A percentile compares a stretch with the other conserved stretches of the same genome.
Evolutionary conservation across 345 rosid genomes (phyloP).

Genomic region (Euphorbia lathyris): DNA sequence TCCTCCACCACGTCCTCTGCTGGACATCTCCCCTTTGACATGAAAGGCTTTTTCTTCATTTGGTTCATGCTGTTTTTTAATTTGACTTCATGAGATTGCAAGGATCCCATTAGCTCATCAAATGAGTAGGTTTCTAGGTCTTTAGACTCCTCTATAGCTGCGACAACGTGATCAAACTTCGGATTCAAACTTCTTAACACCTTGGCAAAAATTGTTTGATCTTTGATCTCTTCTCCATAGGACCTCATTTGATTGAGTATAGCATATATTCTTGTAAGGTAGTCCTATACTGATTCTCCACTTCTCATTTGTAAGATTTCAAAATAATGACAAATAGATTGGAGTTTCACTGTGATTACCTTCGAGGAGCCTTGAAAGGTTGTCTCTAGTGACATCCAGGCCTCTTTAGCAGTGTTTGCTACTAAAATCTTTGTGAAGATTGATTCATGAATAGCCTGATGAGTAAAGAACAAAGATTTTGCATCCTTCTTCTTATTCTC

Average conservation of each 20-base stretch:
- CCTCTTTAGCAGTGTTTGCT: not conserved
- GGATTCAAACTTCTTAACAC: not conserved
- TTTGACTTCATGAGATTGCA: not conserved
- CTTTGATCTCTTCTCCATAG: too few species aligned
- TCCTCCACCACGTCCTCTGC: not conserved
- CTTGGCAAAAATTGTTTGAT: too few species aligned
- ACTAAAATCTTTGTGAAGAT: not conserved
- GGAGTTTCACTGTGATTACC: not conserved
- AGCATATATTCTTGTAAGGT: too few species aligned
- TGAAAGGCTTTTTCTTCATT: not conserved
- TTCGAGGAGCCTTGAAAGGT: not conserved
- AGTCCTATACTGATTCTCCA: not conserved
- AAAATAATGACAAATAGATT: not conserved
- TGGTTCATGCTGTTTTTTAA: not conserved
- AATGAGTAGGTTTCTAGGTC: not conserved
- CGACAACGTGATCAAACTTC: constrained; percentile 3
- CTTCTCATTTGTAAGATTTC: not conserved
- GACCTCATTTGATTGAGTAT: too few species aligned
- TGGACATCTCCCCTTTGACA: not conserved
- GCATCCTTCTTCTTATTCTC: constrained; percentile 1
- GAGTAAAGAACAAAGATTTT: not conserved
- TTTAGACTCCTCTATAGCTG: not conserved
- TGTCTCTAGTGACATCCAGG: not conserved
- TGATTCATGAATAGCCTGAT: not conserved
- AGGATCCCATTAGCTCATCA: constrained; percentile 1